Conservation (phyloP, 345 rosid species). For the Cochlearia excelsa region DNA sequence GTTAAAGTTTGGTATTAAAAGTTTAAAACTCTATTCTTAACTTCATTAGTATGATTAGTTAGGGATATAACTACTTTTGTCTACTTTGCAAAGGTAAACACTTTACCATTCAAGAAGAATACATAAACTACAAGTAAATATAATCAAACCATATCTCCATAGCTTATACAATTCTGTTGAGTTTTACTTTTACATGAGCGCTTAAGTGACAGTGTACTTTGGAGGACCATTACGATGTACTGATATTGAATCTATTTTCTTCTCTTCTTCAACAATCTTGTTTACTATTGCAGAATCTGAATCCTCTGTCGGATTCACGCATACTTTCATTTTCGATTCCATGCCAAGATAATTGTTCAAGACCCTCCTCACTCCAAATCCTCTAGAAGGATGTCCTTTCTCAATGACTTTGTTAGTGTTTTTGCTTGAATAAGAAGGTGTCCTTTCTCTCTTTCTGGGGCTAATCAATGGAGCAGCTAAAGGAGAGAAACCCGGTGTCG, state of each 20-base stretch:
- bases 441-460: conserved; percentile 65
- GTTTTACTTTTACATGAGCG: neutral
- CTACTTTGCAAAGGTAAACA: neutral
- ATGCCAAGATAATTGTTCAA: conserved; percentile 74
- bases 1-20: too few relatives aligned
- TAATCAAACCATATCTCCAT: conserved; percentile 19
- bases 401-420: conserved; percentile 35
- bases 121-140: too few relatives aligned
- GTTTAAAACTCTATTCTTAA: too few relatives aligned
- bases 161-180: conserved; percentile 4
- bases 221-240: conserved; percentile 41
- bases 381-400: conserved; percentile 52
- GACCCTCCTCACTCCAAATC: conserved; percentile 82
- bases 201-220: conserved; percentile 45
- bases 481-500: conserved; percentile 71
- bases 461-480: conserved; percentile 41
- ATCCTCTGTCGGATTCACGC: conserved; percentile 46
- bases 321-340: conserved; percentile 57
- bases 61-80: too few relatives aligned
- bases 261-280: conserved; percentile 13
- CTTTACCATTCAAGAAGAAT: too few relatives aligned
- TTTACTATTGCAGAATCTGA: conserved; percentile 31
- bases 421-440: conserved; percentile 49
- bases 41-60: too few relatives aligned
- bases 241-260: conserved; percentile 31